Base-by-base conservation (phyloP, 805 yeast genomes). In the Schwanniomyces vanrijiae region DNA sequence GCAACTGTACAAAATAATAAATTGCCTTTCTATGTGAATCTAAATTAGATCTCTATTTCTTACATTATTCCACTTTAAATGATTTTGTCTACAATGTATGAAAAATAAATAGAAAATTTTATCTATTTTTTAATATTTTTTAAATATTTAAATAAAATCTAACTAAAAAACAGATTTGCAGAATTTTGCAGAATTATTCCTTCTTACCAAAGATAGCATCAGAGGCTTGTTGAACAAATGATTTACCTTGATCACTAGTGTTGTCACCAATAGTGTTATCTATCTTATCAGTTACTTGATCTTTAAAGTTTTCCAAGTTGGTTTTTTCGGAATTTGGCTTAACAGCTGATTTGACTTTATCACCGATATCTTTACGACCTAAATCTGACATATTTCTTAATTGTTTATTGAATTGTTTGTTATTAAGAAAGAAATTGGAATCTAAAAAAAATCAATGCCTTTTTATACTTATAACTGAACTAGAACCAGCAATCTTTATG, bases 291-390 rank as follows among this genome's bases (percentile, higher is more conserved):
- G 71, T 62, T 42, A 69, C 66, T 49, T 59, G 58, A 64, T 72
- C 77, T 60, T 62, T 68, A 39, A 58, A 58, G 51, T 65, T 61
- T 58, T 69, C 76, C 21, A 58, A 50, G 44, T 69, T 61, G 40
- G 68, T 51, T 68, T 73, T 73, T 57, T 70, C 65, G 46, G 68
- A 62, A 59, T 73, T 73, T 57, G 77, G 77, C 59, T 62, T 71
- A 28, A 72, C 60, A 45, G 71, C 65, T 44, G 70, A 59, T 42
- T 51, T 44, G 48, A 68, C 57, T 57, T 73, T 73, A 60, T 69
- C 75, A 46, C 66, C 55, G 53, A 71, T 60, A 52, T 65, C 64
- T 67, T 72, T 66, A 63, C 77, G 68, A 52, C 77, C 77, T 37
- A 62, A 47, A 66, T 73, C 76, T 52, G 75, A 64, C 77, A 73